Percentiles rank a stretch among this genome's conserved stretches.
These are phyloP conservation scores for Phytopythium boreale DNA, from an alignment of 352 stramenopile genomes.

Conservation along the genomic window DNA sequence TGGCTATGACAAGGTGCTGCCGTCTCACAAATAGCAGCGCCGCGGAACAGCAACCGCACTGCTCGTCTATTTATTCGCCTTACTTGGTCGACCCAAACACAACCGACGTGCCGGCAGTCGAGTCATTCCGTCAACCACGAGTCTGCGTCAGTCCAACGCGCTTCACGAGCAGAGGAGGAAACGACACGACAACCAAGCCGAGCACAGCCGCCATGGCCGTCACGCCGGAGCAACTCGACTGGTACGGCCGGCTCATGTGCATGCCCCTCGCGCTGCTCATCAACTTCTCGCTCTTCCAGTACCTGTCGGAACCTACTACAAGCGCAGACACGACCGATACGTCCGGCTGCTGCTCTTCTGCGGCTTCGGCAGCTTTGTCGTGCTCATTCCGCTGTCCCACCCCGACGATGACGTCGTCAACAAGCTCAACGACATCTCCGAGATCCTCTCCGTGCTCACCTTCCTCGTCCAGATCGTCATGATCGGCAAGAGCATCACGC, in stretches of 20 bases:
- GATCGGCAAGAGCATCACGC: constrained; percentile 21
- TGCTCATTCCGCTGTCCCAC: constrained; percentile 4
- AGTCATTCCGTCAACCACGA: too few species aligned
- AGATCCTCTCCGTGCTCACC: constrained; percentile 12
- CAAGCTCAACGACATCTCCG: constrained; percentile 19
- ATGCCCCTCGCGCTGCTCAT: constrained; percentile 27
- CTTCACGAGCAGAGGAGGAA: too few species aligned
- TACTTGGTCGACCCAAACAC: too few species aligned
- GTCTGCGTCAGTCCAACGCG: too few species aligned
- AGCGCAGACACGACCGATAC: constrained; percentile 12
- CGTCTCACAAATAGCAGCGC: background rate
- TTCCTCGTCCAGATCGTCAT: constrained; percentile 28
- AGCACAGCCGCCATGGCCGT: background rate
- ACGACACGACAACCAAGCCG: too few species aligned
- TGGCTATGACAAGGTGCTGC: background rate
- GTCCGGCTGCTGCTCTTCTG: constrained; percentile 17
- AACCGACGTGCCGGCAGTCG: background rate
- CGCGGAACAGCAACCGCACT: background rate
- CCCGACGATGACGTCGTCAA: constrained; percentile 7
- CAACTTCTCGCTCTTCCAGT: constrained; percentile 35
- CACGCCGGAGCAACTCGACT: background rate
- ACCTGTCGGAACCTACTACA: constrained; percentile 15
- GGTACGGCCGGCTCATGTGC: constrained; percentile 7
- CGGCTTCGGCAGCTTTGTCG: constrained; percentile 15
- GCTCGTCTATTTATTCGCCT: too few species aligned